These are phyloP conservation scores for Fomitopsis palustris DNA, from an alignment of 1,284 basidiomycete genomes.

Conservation along the genomic window DNA sequence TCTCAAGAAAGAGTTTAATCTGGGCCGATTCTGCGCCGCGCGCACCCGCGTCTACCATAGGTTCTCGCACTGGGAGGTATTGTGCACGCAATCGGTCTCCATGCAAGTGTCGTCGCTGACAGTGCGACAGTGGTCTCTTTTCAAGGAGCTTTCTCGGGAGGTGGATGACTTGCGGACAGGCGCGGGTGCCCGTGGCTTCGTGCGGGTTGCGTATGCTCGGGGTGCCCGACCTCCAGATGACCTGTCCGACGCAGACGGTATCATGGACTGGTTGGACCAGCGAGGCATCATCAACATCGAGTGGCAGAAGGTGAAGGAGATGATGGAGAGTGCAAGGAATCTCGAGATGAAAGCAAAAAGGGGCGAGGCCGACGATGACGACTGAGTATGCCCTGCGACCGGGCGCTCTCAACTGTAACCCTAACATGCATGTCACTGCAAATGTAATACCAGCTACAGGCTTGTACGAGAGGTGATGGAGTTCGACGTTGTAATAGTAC, in stretches of 20 bases:
- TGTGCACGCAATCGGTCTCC: conserved; percentile 13
- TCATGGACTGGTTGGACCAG: conserved; percentile 81
- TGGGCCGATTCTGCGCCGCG: conserved; percentile 75
- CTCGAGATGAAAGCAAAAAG: conserved; percentile 51
- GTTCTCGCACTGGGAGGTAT: conserved; percentile 85
- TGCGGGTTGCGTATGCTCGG: conserved; percentile 51
- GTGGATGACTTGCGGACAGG: conserved; percentile 45
- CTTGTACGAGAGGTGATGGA: not conserved
- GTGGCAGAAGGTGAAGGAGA: conserved; percentile 62
- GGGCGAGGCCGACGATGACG: conserved; percentile 34
- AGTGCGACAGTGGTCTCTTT: conserved; percentile 50
- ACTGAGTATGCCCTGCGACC: no score
- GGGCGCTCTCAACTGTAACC: not conserved
- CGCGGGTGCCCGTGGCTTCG: conserved; percentile 40
- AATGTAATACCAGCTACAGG: not conserved
- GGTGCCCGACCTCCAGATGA: conserved; percentile 58
- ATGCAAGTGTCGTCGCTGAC: not conserved
- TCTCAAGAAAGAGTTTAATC: conserved; percentile 38
- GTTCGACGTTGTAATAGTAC: no score
- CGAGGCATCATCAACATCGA: conserved; percentile 63
- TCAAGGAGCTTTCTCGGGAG: conserved; percentile 50
- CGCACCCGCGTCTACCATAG: conserved; percentile 69
- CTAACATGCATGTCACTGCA: not conserved
- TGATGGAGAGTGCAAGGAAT: conserved; percentile 70
- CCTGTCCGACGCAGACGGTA: conserved; percentile 64